phyloP scores from a whole-genome alignment of 495 filamentous ascomycete species.

The Halenospora varia region DNA sequence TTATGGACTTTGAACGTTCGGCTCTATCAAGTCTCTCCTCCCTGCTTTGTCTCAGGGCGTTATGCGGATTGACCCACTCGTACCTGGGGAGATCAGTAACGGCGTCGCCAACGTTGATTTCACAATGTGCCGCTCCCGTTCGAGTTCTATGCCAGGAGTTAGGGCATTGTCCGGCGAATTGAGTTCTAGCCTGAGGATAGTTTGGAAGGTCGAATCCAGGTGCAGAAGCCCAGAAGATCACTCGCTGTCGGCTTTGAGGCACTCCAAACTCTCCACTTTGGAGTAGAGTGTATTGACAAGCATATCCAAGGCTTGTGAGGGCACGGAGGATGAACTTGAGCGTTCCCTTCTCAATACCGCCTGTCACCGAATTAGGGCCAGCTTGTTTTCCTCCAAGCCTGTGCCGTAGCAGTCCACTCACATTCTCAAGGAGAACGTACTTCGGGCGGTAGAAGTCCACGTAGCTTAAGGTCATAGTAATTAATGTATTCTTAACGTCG shows the following conservation, averaged over 20 bases:
- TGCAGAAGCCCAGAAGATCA: slow-evolving; percentile 10
- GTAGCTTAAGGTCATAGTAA: slow-evolving; percentile 6
- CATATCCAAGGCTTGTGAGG: slow-evolving; percentile 6
- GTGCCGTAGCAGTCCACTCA: neutral
- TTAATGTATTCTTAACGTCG: slow-evolving; percentile 9
- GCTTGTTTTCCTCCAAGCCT: slow-evolving; percentile 3
- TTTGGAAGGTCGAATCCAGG: neutral
- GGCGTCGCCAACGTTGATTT: slow-evolving; percentile 9
- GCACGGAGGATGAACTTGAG: slow-evolving; percentile 14
- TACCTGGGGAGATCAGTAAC: slow-evolving; percentile 12
- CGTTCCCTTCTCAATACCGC: slow-evolving; percentile 9
- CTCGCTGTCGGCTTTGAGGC: slow-evolving; percentile 4
- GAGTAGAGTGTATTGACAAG: slow-evolving; percentile 5
- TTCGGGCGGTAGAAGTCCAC: slow-evolving; percentile 14
- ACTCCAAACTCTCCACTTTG: slow-evolving; percentile 5
- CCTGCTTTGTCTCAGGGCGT: neutral
- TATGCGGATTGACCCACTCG: slow-evolving; percentile 7
- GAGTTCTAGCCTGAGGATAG: slow-evolving; percentile 10
- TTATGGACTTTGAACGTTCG: neutral
- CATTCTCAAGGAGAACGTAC: slow-evolving; percentile 17
- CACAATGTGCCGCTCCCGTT: slow-evolving; percentile 1
- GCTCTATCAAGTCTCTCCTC: neutral
- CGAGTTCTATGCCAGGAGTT: slow-evolving; percentile 2
- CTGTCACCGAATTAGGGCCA: neutral
- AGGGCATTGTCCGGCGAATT: neutral